These are phyloP conservation scores for Dryas integrifolia DNA, from an alignment of 331 rosid species.

Conservation along the genomic window DNA sequence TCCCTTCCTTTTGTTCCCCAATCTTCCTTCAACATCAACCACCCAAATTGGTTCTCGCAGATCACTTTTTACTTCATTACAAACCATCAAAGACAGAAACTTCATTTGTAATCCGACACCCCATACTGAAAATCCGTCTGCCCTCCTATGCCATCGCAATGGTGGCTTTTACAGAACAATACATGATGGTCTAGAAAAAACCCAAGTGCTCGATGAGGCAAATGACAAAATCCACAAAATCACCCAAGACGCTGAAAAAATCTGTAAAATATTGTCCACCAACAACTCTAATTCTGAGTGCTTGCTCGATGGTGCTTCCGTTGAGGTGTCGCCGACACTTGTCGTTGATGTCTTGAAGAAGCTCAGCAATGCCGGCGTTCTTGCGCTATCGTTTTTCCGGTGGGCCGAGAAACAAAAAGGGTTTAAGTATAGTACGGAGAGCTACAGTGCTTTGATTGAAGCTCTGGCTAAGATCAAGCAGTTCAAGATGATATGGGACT, in stretches of 20 bases:
- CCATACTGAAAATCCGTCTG: slow-evolving; percentile 3
- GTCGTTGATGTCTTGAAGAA: slow-evolving; percentile 60
- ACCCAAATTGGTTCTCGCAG: slow-evolving; percentile 3
- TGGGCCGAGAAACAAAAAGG: slow-evolving; percentile 76
- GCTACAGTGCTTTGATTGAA: slow-evolving; percentile 64
- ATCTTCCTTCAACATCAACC: slow-evolving; percentile 24
- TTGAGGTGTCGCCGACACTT: slow-evolving; percentile 45
- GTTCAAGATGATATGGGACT: slow-evolving; percentile 67
- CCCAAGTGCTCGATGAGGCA: slow-evolving; percentile 9
- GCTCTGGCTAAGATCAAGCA: slow-evolving; percentile 79
- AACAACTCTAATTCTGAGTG: slow-evolving; percentile 32
- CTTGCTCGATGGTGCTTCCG: slow-evolving; percentile 36
- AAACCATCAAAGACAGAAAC: slow-evolving; percentile 11
- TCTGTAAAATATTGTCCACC: slow-evolving; percentile 51
- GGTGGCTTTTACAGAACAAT: slow-evolving; percentile 13
- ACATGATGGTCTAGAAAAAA: slow-evolving; percentile 4
- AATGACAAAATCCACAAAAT: slow-evolving; percentile 16
- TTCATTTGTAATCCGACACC: slow-evolving; percentile 13
- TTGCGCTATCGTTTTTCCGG: slow-evolving; percentile 74
- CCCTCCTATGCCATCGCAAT: slow-evolving; percentile 9
- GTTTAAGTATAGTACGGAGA: slow-evolving; percentile 48
- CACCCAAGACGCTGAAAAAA: slow-evolving; percentile 35
- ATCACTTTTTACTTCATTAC: slow-evolving; percentile 19
- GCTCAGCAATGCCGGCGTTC: slow-evolving; percentile 68
- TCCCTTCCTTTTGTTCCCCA: slow-evolving; percentile 10